Percentiles rank a stretch among this genome's conserved stretches.
phyloP scores from a whole-genome alignment of 306 rosid species.

The Gynostemma pentaphyllum region DNA sequence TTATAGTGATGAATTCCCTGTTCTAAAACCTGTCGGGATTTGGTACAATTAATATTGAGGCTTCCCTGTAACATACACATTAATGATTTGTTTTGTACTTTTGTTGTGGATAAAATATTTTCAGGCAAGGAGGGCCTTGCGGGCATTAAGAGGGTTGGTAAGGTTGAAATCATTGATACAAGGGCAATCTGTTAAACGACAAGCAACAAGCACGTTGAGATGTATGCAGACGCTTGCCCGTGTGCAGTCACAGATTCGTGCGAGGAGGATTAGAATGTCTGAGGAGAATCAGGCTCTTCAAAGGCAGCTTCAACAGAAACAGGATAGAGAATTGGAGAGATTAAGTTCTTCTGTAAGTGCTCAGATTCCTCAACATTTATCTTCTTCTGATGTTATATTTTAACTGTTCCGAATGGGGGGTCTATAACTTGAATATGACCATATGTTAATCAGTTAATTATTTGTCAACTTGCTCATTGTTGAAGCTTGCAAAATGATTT shows the following conservation, averaged over 20 bases:
- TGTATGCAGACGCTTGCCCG: slow-evolving; percentile 88
- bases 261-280: slow-evolving; percentile 61
- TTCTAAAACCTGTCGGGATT: not conserved
- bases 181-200: slow-evolving; percentile 73
- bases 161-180: slow-evolving; percentile 68
- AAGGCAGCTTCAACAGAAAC: slow-evolving; percentile 50
- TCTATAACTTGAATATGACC: no score
- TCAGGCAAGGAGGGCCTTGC: slow-evolving; percentile 73
- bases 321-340: slow-evolving; percentile 53
- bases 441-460: no score
- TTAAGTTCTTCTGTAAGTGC: slow-evolving; percentile 44
- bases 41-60: not conserved
- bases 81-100: not conserved
- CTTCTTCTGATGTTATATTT: not conserved
- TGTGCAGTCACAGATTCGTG: slow-evolving; percentile 66
- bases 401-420: no score
- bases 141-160: slow-evolving; percentile 66
- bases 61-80: no score
- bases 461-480: no score
- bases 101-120: no score
- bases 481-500: no score
- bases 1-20: not conserved
- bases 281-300: slow-evolving; percentile 83
- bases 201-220: slow-evolving; percentile 58
- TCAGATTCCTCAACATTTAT: not conserved